Percentiles rank a stretch among this genome's conserved stretches.
These are phyloP conservation scores for Fragaria ananassa DNA, from an alignment of 306 rosid genomes.

Conservation along the genomic window DNA sequence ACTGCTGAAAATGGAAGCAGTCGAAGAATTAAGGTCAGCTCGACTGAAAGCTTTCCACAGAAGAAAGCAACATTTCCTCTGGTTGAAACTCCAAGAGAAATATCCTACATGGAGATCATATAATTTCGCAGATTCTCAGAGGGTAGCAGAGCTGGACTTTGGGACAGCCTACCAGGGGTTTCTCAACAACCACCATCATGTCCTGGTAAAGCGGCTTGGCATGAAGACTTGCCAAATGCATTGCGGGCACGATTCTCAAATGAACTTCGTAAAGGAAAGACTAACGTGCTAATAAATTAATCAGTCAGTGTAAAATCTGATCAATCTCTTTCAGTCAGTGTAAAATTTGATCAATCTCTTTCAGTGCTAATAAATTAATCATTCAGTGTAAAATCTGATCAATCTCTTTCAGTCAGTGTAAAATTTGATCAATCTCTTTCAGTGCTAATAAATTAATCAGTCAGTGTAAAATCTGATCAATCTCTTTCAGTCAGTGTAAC, in stretches of 20 bases:
- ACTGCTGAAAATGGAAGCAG: slow-evolving; percentile 64
- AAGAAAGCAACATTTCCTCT: slow-evolving; percentile 37
- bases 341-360: too few species aligned
- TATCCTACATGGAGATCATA: slow-evolving; percentile 71
- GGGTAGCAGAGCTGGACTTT: slow-evolving; percentile 89
- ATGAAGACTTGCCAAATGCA: slow-evolving; percentile 97
- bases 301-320: too few species aligned
- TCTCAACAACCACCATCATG: slow-evolving; percentile 51
- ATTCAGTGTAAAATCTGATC: too few species aligned
- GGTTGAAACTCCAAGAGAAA: slow-evolving; percentile 80
- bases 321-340: too few species aligned
- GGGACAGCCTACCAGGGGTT: slow-evolving; percentile 95
- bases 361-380: too few species aligned
- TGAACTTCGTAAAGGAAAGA: too few species aligned
- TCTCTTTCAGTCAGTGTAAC: too few species aligned
- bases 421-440: too few species aligned
- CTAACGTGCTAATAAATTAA: too few species aligned
- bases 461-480: too few species aligned
- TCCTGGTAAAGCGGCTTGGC: slow-evolving; percentile 86
- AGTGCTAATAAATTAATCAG: too few species aligned
- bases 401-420: too few species aligned
- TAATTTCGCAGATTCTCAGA: slow-evolving; percentile 67
- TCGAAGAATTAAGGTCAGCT: slow-evolving; percentile 31
- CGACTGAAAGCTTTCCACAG: slow-evolving; percentile 31
- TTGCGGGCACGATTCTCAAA: slow-evolving; percentile 65